A percentile compares a stretch with the other conserved stretches of the same genome.
Evolutionary conservation across 2,329 filamentous ascomycete genomes (phyloP).

Genomic region (Verticillium albo-atrum): DNA sequence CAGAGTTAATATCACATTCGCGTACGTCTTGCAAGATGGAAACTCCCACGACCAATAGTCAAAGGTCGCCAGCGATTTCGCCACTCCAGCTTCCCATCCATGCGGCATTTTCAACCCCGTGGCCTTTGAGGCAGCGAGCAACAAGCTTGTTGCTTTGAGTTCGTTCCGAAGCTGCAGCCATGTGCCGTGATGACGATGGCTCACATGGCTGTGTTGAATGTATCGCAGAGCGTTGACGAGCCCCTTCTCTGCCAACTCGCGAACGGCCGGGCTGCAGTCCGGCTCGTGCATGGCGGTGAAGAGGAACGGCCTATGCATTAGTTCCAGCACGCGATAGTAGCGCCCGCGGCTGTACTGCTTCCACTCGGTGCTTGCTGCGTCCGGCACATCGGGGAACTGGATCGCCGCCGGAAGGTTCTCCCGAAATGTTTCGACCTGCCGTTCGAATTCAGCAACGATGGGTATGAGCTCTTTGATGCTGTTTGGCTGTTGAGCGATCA

Average conservation of each 20-base stretch:
- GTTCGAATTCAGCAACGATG: background rate
- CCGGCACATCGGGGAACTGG: background rate
- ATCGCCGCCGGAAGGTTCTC: background rate
- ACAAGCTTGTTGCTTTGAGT: background rate
- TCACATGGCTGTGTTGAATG: background rate
- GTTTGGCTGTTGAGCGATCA: background rate
- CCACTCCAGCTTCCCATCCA: background rate
- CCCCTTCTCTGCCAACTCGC: background rate
- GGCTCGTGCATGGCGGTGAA: background rate
- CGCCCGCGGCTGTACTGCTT: slow-evolving; percentile 1
- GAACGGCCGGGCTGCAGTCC: background rate
- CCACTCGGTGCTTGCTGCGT: background rate
- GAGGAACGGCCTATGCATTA: background rate
- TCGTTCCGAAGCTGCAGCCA: slow-evolving; percentile 1
- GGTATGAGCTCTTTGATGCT: background rate
- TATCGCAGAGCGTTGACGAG: background rate
- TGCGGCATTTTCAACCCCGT: background rate
- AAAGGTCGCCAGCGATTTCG: background rate
- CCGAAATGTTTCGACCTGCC: background rate
- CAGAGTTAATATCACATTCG: background rate
- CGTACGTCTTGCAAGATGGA: background rate
- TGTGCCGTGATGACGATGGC: background rate
- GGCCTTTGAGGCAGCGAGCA: background rate
- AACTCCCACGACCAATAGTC: background rate
- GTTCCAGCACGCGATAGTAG: background rate